Conservation (phyloP, 805 yeast species). For the Cyberlindnera euphorbiae region DNA sequence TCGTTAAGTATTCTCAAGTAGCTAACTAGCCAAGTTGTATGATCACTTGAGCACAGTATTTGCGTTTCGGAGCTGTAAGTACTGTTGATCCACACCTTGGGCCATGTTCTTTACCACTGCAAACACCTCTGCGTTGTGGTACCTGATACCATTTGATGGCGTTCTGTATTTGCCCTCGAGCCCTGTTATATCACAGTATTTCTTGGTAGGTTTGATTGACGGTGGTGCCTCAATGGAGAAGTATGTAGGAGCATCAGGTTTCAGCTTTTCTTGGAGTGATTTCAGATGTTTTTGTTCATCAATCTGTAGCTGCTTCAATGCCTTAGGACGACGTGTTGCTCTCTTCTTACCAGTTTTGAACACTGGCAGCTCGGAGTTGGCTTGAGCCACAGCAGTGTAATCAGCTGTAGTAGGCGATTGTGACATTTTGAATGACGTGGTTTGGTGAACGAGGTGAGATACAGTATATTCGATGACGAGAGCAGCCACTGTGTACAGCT, state of each 20-base stretch:
- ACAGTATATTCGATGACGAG: too few species aligned
- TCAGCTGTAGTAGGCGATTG: neutral
- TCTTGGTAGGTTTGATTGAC: constrained; percentile 70
- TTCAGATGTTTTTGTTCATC: constrained; percentile 74
- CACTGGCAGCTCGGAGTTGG: constrained; percentile 31
- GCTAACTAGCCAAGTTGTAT: too few species aligned
- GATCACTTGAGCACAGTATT: constrained; percentile 67
- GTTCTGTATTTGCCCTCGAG: constrained; percentile 70
- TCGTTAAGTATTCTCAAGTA: too few species aligned
- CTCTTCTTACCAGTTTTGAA: constrained; percentile 57
- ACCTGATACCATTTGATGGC: constrained; percentile 71
- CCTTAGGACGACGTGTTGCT: constrained; percentile 62
- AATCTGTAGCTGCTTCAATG: constrained; percentile 62
- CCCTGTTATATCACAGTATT: constrained; percentile 93
- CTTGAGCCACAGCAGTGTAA: constrained; percentile 3
- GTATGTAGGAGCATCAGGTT: constrained; percentile 57
- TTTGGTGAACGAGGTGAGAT: too few species aligned
- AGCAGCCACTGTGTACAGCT: too few species aligned
- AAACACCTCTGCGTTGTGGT: constrained; percentile 78
- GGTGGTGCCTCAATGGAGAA: constrained; percentile 82
- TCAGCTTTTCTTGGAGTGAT: constrained; percentile 24
- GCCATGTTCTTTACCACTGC: constrained; percentile 73
- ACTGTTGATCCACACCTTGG: constrained; percentile 91
- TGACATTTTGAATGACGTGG: neutral
- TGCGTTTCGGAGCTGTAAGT: constrained; percentile 80